Evolutionary conservation across 2,329 filamentous ascomycete species (phyloP).

Genomic region (Fusarium burgessii): DNA sequence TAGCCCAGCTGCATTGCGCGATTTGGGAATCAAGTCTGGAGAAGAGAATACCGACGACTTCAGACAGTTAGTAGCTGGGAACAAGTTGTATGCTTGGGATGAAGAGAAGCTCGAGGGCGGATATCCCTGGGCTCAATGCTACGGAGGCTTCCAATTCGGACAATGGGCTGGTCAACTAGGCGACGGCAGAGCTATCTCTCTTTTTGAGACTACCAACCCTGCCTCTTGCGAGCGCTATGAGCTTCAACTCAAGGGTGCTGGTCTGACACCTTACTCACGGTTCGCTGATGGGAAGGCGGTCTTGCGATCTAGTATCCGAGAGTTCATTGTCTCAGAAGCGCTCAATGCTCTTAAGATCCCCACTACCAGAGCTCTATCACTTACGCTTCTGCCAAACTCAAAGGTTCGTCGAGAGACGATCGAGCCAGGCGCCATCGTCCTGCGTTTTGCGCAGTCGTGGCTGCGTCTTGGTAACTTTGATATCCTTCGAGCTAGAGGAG

Average conservation of each 20-base stretch:
- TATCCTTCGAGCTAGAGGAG: slow-evolving; percentile 83
- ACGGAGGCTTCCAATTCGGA: slow-evolving; percentile 85
- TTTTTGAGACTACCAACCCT: slow-evolving; percentile 90
- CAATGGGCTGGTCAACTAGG: slow-evolving; percentile 96
- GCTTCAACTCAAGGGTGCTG: slow-evolving; percentile 93
- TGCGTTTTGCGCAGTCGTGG: slow-evolving; percentile 92
- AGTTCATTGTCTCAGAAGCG: slow-evolving; percentile 92
- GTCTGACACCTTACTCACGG: slow-evolving; percentile 91
- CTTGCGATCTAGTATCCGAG: slow-evolving; percentile 89
- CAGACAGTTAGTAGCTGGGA: slow-evolving; percentile 81
- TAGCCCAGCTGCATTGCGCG: slow-evolving; percentile 80
- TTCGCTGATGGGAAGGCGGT: slow-evolving; percentile 98
- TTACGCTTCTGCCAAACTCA: slow-evolving; percentile 79
- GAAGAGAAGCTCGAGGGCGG: slow-evolving; percentile 74
- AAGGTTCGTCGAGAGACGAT: slow-evolving; percentile 81
- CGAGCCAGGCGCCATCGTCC: slow-evolving; percentile 93
- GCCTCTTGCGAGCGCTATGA: slow-evolving; percentile 81
- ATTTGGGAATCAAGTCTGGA: slow-evolving; percentile 79
- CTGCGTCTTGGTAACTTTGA: slow-evolving; percentile 96
- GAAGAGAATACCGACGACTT: slow-evolving; percentile 82
- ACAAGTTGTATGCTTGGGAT: slow-evolving; percentile 83
- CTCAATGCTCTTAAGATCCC: slow-evolving; percentile 89
- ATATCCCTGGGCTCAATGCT: slow-evolving; percentile 99
- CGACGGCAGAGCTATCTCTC: slow-evolving; percentile 91
- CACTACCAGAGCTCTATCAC: slow-evolving; percentile 84